Base-by-base conservation (phyloP, 2,329 filamentous ascomycete genomes). In the Diplodia scrobiculata region DNA sequence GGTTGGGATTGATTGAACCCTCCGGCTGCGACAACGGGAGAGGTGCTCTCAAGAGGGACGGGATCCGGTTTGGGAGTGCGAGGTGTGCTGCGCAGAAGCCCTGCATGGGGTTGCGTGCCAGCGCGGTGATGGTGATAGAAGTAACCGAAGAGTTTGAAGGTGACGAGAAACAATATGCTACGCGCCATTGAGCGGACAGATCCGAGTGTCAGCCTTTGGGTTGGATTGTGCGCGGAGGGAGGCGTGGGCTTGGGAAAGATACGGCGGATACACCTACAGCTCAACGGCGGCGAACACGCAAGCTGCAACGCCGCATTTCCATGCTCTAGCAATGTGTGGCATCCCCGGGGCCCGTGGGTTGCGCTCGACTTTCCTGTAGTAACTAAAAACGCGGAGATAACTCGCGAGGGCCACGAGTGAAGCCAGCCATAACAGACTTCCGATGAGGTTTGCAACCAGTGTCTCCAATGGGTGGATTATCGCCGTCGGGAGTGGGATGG, bases 141-240 rank as follows among this genome's bases (percentile, higher is more conserved):
- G 62, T 72, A 71, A 4, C 69, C 51, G 63, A 71, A 72, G 2
- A 65, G 27, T 11, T 71, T 60, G 9, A 68, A 69, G 14, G 70
- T 71, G 45, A 68, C 50, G 36, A 72, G 65, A 66, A 72, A 73
- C 6, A 72, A 68, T 13, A 72, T 29, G 32, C 70, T 72, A 55
- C 13, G 21, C n/a, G 17, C 7, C 25, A 32, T 41, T 25, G 14
- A 34, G 27, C 3, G 10, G 21, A 32, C 14, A 14, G 4, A 34
- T 13, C 29, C 13, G 63, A 65, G 41, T 55, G 19, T 32, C 25
- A 29, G n/a, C 38, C n/a, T 34, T 41, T 21, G 14, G 25, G 36
- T 6, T 17, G 13, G 29, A 32, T 6, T n/a, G 21, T 25, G 25
- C 25, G 25, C 3, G 4, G 19, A 47, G 32, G 52, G n/a, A 51